phyloP scores from a whole-genome alignment of 257 asterid species.

The Coffea eugenioides region DNA sequence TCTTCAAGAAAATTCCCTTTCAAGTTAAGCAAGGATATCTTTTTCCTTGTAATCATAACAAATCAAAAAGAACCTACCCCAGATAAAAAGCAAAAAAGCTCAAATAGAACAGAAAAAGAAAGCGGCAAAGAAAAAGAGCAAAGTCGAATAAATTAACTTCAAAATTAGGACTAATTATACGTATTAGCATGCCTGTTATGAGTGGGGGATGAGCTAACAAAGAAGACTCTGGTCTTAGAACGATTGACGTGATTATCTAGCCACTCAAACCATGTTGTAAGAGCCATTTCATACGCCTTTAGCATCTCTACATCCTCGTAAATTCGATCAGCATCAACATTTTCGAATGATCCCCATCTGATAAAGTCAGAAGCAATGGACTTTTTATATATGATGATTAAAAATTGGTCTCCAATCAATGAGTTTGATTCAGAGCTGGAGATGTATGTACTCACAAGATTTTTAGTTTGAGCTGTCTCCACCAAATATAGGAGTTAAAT shows the following conservation, averaged over 20 bases:
- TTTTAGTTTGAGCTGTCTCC: slow-evolving; percentile 24
- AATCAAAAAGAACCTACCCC: too few relatives aligned
- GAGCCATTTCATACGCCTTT: slow-evolving; percentile 51
- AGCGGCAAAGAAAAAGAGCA: too few relatives aligned
- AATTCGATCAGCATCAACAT: slow-evolving; percentile 35
- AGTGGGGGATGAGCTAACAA: slow-evolving; percentile 59
- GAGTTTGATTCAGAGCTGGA: not conserved
- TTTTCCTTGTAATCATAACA: too few relatives aligned
- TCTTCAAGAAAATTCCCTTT: not conserved
- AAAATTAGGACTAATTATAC: too few relatives aligned
- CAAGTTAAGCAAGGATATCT: too few relatives aligned
- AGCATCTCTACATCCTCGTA: slow-evolving; percentile 38
- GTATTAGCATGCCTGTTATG: slow-evolving; percentile 32
- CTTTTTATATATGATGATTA: too few relatives aligned
- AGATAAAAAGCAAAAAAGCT: too few relatives aligned
- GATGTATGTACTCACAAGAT: not conserved
- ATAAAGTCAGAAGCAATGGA: not conserved
- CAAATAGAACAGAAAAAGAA: too few relatives aligned
- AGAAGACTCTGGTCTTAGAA: slow-evolving; percentile 47
- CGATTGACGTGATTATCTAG: slow-evolving; percentile 50
- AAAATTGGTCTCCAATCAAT: not conserved
- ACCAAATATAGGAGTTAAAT: too few relatives aligned
- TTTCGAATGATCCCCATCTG: slow-evolving; percentile 60
- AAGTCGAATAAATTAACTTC: too few relatives aligned
- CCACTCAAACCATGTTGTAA: slow-evolving; percentile 67